These are phyloP conservation scores for Solanum gracilifrons DNA, from an alignment of 257 asterid genomes.

Conservation along the genomic window DNA sequence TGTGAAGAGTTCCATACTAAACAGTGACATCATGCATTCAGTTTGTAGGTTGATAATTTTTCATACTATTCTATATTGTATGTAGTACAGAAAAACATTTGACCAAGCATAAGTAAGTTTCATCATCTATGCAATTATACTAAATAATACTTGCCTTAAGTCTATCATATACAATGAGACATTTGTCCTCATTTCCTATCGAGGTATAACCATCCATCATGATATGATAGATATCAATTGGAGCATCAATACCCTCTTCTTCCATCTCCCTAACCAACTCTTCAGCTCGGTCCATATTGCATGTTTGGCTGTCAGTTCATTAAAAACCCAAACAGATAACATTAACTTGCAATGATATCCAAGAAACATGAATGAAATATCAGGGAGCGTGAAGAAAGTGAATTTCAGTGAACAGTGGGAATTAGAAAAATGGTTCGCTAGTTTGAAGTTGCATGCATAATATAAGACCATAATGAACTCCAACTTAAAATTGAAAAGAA, in stretches of 20 bases:
- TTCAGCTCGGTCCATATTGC: slow-evolving; percentile 72
- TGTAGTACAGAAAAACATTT: neutral
- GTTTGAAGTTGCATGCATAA: neutral
- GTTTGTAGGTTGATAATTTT: neutral
- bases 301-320: slow-evolving; percentile 51
- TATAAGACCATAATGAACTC: neutral
- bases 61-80: neutral
- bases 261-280: slow-evolving; percentile 95
- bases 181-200: slow-evolving; percentile 60
- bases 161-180: slow-evolving; percentile 74
- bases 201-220: slow-evolving; percentile 98
- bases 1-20: neutral
- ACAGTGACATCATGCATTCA: neutral
- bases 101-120: neutral
- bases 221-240: slow-evolving; percentile 81
- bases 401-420: neutral
- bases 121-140: neutral
- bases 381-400: neutral
- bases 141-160: slow-evolving; percentile 41
- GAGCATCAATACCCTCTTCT: slow-evolving; percentile 91
- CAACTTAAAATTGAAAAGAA: neutral
- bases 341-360: slow-evolving; percentile 3
- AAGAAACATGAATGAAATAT: neutral
- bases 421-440: neutral
- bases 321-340: neutral